Percentiles rank a stretch among this genome's conserved stretches.
Conservation (phyloP, 495 filamentous ascomycete species). For the Penicillium coffeae region DNA sequence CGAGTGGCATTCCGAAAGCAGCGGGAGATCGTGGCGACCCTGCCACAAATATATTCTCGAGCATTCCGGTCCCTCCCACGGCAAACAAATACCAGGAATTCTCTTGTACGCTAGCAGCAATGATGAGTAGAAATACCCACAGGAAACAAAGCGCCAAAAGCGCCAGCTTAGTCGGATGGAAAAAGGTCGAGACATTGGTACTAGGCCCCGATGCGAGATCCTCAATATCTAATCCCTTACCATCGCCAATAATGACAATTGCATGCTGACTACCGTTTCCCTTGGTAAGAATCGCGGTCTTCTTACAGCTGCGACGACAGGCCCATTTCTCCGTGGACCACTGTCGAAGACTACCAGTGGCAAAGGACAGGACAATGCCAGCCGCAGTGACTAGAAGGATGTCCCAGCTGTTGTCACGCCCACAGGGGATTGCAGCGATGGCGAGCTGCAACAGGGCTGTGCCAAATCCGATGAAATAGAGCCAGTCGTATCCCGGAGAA, state of each 20-base stretch:
- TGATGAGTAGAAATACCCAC: too few relatives aligned
- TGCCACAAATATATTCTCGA: too few relatives aligned
- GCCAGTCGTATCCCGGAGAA: neutral
- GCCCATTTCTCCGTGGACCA: neutral
- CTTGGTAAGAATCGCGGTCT: neutral
- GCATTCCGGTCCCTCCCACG: too few relatives aligned
- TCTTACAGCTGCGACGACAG: neutral
- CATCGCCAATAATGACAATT: neutral
- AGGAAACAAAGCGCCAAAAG: too few relatives aligned
- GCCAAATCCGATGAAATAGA: neutral
- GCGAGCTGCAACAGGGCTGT: neutral
- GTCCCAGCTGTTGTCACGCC: neutral
- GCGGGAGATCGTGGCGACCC: neutral
- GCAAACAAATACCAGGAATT: too few relatives aligned
- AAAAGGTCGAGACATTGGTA: too few relatives aligned
- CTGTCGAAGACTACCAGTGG: neutral
- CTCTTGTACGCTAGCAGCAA: too few relatives aligned
- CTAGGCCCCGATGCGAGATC: too few relatives aligned
- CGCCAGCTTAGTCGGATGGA: too few relatives aligned
- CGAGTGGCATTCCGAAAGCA: neutral
- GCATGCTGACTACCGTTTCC: neutral
- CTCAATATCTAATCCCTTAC: neutral
- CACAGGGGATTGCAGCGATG: neutral
- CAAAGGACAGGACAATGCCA: neutral
- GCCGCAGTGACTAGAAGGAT: neutral